Evolutionary conservation across 2,329 filamentous ascomycete genomes (phyloP).

Genomic region (Cercospora nicotianae): DNA sequence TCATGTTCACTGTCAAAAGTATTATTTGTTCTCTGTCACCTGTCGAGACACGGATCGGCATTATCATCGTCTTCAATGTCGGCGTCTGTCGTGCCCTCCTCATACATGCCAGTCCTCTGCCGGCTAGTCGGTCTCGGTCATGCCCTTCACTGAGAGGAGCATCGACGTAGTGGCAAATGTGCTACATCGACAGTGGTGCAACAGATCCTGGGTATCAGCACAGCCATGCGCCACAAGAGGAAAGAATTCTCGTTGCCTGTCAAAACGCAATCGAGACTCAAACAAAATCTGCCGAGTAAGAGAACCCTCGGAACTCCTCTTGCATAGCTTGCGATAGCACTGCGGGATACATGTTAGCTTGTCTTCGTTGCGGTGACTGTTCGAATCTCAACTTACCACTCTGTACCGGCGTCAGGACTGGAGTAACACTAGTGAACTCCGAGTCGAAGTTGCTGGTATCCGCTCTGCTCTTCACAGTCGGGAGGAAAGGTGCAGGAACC

Average conservation of each 20-base stretch:
- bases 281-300: conserved; percentile 89
- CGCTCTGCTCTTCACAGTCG: conserved; percentile 83
- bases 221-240: not conserved
- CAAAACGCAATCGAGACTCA: conserved; percentile 42
- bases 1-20: conserved; percentile 6
- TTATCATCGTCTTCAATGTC: conserved; percentile 1
- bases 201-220: conserved; percentile 5
- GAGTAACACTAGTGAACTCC: conserved; percentile 97
- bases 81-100: not conserved
- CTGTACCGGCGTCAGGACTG: conserved; percentile 93
- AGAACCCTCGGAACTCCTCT: conserved; percentile 98
- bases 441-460: conserved; percentile 99
- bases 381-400: conserved; percentile 67
- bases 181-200: not conserved
- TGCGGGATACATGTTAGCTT: conserved; percentile 44
- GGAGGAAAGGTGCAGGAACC: conserved; percentile 83
- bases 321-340: conserved; percentile 98
- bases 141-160: not conserved
- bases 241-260: not conserved
- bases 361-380: not conserved
- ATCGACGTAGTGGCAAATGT: not conserved
- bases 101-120: not conserved
- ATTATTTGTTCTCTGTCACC: conserved; percentile 6
- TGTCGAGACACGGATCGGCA: not conserved
- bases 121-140: not conserved